phyloP scores from a whole-genome alignment of 108 stramenopile species.

The Skeletonema menzelii region DNA sequence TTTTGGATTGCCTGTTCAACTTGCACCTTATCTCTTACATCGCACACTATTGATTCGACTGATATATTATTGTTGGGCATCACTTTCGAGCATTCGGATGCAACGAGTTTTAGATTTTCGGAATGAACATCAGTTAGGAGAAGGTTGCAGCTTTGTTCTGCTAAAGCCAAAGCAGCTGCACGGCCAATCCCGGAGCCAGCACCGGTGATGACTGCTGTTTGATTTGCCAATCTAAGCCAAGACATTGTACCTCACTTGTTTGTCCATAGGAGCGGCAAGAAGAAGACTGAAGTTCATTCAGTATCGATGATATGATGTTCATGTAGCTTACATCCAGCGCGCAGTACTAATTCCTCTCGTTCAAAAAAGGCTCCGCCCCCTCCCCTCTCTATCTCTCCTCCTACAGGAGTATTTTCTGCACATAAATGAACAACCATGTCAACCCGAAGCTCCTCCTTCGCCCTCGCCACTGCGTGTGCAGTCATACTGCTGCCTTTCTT shows the following conservation, averaged over 20 bases:
- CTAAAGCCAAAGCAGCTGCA: slow-evolving; percentile 16
- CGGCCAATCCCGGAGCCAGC: slow-evolving; percentile 82
- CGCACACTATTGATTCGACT: slow-evolving; percentile 38
- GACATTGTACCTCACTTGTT: too few relatives aligned
- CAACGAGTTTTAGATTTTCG: slow-evolving; percentile 21
- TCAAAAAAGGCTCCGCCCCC: neutral
- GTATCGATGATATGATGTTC: too few relatives aligned
- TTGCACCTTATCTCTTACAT: slow-evolving; percentile 54
- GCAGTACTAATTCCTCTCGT: too few relatives aligned
- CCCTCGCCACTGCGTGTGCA: neutral
- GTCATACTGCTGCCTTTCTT: neutral
- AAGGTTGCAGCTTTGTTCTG: slow-evolving; percentile 39
- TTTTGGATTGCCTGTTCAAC: slow-evolving; percentile 40
- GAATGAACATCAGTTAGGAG: slow-evolving; percentile 29
- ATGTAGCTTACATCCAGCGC: too few relatives aligned
- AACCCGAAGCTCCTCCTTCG: neutral
- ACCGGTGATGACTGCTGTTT: slow-evolving; percentile 37
- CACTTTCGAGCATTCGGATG: slow-evolving; percentile 23
- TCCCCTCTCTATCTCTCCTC: neutral
- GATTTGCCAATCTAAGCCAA: slow-evolving; percentile 21
- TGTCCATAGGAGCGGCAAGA: too few relatives aligned
- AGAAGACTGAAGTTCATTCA: too few relatives aligned
- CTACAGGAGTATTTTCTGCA: too few relatives aligned
- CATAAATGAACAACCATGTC: neutral
- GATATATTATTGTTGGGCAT: neutral